Evolutionary conservation across 2,329 filamentous ascomycete genomes (phyloP).

Genomic region (Cephalotrichum gorgonifer): DNA sequence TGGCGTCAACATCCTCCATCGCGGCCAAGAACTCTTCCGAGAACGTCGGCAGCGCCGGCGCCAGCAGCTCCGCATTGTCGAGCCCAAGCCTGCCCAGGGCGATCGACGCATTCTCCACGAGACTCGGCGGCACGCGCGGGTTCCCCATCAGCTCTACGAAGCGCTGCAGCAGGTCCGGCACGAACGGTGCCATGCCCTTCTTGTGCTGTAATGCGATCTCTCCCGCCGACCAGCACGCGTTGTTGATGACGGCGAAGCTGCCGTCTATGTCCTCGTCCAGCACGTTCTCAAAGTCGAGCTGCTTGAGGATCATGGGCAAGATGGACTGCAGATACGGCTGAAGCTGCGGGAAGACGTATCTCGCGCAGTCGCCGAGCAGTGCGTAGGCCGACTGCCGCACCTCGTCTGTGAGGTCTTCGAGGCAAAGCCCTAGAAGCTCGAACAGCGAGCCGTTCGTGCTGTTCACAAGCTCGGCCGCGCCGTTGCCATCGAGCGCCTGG

Average conservation of each 20-base stretch:
- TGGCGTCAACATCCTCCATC: conserved; percentile 77
- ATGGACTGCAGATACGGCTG: conserved; percentile 63
- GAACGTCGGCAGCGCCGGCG: conserved; percentile 69
- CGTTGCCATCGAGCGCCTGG: conserved; percentile 67
- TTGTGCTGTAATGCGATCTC: conserved; percentile 80
- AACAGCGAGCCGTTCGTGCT: conserved; percentile 77
- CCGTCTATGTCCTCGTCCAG: conserved; percentile 73
- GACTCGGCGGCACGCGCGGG: conserved; percentile 71
- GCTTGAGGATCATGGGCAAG: conserved; percentile 72
- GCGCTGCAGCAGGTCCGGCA: conserved; percentile 65
- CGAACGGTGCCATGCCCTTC: conserved; percentile 65
- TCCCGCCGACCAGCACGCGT: conserved; percentile 92
- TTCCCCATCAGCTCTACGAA: conserved; percentile 78
- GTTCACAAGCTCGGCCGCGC: conserved; percentile 67
- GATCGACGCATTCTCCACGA: conserved; percentile 90
- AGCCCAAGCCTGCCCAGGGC: conserved; percentile 81
- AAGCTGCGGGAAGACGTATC: conserved; percentile 78
- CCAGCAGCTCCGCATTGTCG: conserved; percentile 64
- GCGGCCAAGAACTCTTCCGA: conserved; percentile 71
- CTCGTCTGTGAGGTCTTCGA: conserved; percentile 84
- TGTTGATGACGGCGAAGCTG: conserved; percentile 90
- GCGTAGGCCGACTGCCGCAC: conserved; percentile 95
- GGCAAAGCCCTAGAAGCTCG: conserved; percentile 79
- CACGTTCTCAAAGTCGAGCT: conserved; percentile 73
- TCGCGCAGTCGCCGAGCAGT: conserved; percentile 85